phyloP scores from a whole-genome alignment of 768 basidiomycete genomes.

The Amanita exitialis region DNA sequence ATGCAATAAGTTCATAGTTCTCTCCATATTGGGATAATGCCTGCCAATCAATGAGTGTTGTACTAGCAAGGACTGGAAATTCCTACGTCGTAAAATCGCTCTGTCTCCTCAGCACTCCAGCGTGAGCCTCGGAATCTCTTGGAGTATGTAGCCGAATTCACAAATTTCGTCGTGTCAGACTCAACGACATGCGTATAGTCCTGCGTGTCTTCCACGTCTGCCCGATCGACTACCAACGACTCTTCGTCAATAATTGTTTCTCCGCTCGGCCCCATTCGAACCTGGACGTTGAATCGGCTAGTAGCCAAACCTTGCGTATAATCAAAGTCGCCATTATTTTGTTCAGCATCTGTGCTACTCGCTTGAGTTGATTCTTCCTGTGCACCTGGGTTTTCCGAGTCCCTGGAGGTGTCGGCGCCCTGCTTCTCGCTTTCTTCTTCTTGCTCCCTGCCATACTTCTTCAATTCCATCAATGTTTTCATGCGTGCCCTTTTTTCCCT shows the following conservation, averaged over 20 bases:
- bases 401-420: constrained; percentile 7
- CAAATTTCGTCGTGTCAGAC: constrained; percentile 75
- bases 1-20: constrained; percentile 88
- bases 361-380: not conserved
- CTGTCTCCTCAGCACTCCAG: constrained; percentile 88
- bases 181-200: constrained; percentile 74
- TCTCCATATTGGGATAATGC: constrained; percentile 86
- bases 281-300: constrained; percentile 75
- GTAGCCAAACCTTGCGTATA: constrained; percentile 55
- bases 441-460: constrained; percentile 54
- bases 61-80: not conserved
- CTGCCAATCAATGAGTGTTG: constrained; percentile 29
- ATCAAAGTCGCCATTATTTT: constrained; percentile 56
- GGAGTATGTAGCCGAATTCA: constrained; percentile 76
- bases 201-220: constrained; percentile 55
- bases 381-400: constrained; percentile 11
- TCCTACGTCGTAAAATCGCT: constrained; percentile 76
- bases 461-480: constrained; percentile 55
- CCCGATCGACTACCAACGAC: constrained; percentile 71
- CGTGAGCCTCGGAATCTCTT: constrained; percentile 74
- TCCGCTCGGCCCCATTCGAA: constrained; percentile 81
- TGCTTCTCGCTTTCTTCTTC: constrained; percentile 32
- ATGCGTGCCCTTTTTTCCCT: constrained; percentile 57
- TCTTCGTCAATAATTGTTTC: constrained; percentile 84
- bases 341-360: constrained; percentile 22